A percentile compares a stretch with the other conserved stretches of the same genome.
Evolutionary conservation across 169 alveolate species (phyloP).

Genomic region (Toxoplasma gondii): DNA sequence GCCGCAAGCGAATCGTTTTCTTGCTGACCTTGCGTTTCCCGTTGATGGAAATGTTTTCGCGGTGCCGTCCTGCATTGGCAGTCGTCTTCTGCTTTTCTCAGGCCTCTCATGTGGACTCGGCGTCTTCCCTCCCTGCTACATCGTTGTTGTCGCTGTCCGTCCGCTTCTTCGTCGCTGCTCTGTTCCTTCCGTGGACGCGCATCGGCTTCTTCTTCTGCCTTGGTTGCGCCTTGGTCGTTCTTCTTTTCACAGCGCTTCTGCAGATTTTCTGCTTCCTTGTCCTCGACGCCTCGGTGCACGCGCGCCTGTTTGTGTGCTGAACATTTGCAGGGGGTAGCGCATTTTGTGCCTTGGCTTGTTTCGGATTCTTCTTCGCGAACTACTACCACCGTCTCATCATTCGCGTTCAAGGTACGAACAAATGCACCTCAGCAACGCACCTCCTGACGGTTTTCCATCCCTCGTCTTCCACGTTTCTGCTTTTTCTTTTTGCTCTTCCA

Average conservation of each 20-base stretch:
- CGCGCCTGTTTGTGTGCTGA: background rate
- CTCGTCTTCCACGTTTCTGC: background rate
- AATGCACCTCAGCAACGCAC: too few species aligned
- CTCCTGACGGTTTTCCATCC: too few species aligned
- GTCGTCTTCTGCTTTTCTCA: too few species aligned
- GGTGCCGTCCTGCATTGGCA: too few species aligned
- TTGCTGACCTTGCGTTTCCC: too few species aligned
- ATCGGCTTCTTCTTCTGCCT: background rate
- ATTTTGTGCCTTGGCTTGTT: constrained; percentile 66
- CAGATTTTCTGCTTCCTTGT: background rate
- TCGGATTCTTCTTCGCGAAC: constrained; percentile 72
- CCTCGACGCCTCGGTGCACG: background rate
- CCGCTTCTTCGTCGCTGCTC: too few species aligned
- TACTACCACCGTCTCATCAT: constrained; percentile 63
- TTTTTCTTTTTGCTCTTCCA: background rate
- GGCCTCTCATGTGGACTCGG: too few species aligned
- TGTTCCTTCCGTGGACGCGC: too few species aligned
- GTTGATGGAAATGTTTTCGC: too few species aligned
- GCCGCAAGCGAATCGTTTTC: too few species aligned
- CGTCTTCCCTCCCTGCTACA: too few species aligned
- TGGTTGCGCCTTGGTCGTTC: background rate
- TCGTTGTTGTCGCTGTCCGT: too few species aligned
- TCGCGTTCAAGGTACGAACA: constrained; percentile 53
- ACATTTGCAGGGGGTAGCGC: constrained; percentile 47
- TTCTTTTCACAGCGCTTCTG: background rate